Percentiles rank a stretch among this genome's conserved stretches.
Evolutionary conservation across 2,329 filamentous ascomycete genomes (phyloP).

Genomic region (Boeremia lycopersici): DNA sequence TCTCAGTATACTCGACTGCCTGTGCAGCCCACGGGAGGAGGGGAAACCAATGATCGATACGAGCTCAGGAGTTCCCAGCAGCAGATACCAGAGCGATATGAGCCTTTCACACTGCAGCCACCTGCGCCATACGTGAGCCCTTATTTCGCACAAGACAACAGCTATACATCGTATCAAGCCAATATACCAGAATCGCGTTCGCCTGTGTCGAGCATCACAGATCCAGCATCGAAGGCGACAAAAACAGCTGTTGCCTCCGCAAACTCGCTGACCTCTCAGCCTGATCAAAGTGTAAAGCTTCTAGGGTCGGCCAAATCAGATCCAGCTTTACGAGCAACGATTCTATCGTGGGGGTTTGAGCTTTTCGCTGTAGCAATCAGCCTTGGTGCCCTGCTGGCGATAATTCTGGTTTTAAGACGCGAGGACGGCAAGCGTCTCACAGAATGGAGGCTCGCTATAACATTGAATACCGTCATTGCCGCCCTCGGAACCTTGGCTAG

Average conservation of each 20-base stretch:
- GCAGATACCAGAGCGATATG: neutral
- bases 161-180: neutral
- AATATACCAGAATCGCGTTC: neutral
- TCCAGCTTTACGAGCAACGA: neutral
- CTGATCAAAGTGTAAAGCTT: neutral
- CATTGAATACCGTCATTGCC: conserved; percentile 17
- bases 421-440: neutral
- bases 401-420: neutral
- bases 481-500: conserved; percentile 17
- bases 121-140: neutral
- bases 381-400: neutral
- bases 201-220: neutral
- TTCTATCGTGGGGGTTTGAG: neutral
- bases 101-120: neutral
- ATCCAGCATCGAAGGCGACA: neutral
- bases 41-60: neutral
- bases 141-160: neutral
- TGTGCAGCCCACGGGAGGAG: neutral
- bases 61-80: neutral
- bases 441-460: conserved; percentile 10
- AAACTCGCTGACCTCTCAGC: neutral
- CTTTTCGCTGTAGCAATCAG: neutral
- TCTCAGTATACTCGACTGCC: conserved; percentile 2
- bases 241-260: neutral
- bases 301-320: neutral